phyloP scores from a whole-genome alignment of 2,329 filamentous ascomycete species.

The Diaporthe sp. region DNA sequence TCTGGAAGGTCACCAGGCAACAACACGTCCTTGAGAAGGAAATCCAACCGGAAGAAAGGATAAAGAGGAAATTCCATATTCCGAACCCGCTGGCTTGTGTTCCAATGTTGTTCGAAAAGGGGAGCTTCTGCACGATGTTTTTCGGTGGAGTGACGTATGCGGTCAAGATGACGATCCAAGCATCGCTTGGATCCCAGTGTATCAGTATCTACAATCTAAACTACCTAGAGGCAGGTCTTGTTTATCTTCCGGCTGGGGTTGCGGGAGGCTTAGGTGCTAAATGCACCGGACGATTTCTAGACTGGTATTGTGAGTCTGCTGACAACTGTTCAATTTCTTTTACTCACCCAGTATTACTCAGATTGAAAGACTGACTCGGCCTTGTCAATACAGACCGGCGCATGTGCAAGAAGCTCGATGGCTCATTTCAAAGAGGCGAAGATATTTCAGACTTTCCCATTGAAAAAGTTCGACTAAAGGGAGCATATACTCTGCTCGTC shows the following conservation, averaged over 20 bases:
- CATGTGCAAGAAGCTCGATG: constrained; percentile 5
- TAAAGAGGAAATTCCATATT: not conserved
- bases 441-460: constrained; percentile 7
- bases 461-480: constrained; percentile 3
- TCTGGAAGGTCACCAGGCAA: not conserved
- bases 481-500: not conserved
- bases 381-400: not conserved
- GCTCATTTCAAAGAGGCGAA: constrained; percentile 3
- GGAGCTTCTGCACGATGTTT: constrained; percentile 42
- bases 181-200: constrained; percentile 45
- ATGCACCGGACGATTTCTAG: not conserved
- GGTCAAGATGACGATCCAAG: constrained; percentile 45
- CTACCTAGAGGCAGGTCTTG: constrained; percentile 46
- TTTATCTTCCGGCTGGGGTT: constrained; percentile 45
- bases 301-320: constrained; percentile 13
- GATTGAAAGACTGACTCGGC: not conserved
- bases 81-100: constrained; percentile 44
- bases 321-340: not conserved
- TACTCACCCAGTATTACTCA: no score
- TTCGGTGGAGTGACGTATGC: constrained; percentile 41
- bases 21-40: not conserved
- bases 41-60: not conserved
- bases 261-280: not conserved
- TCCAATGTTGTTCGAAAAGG: constrained; percentile 41
- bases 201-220: constrained; percentile 46